Percentiles rank a stretch among this genome's conserved stretches.
Evolutionary conservation across 208 protist genomes (phyloP).

Genomic region (Wallacemonas sp.): DNA sequence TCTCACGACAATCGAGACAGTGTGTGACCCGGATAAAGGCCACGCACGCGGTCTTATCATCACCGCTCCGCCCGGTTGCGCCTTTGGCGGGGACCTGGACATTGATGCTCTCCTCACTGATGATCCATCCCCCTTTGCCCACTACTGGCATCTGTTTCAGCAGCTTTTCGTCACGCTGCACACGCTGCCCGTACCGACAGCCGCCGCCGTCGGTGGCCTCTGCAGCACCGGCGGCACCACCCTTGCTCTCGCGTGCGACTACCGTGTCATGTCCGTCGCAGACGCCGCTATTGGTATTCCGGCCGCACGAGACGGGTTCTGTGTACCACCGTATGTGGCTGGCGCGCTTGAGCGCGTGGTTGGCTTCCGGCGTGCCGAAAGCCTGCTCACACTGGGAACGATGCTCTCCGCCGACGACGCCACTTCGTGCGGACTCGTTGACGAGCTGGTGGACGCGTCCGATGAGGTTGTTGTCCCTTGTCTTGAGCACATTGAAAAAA

Average conservation of each 20-base stretch:
- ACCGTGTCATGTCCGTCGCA: constrained; percentile 68
- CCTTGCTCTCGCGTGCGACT: constrained; percentile 67
- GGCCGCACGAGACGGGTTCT: constrained; percentile 51
- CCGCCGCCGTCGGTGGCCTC: constrained; percentile 72
- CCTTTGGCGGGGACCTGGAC: constrained; percentile 71
- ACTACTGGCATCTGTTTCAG: constrained; percentile 74
- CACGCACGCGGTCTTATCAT: constrained; percentile 56
- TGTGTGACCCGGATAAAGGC: constrained; percentile 56
- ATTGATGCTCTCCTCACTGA: constrained; percentile 33
- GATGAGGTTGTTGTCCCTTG: constrained; percentile 61
- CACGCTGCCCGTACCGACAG: constrained; percentile 58
- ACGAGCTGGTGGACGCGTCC: constrained; percentile 52
- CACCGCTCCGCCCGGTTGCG: constrained; percentile 40
- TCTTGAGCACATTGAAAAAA: constrained; percentile 54
- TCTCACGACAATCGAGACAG: constrained; percentile 33
- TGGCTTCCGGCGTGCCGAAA: constrained; percentile 57
- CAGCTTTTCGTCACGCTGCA: constrained; percentile 70
- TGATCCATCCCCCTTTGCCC: constrained; percentile 37
- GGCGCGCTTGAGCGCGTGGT: constrained; percentile 57
- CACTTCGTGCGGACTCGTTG: constrained; percentile 51
- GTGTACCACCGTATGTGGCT: constrained; percentile 66
- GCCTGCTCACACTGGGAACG: constrained; percentile 40
- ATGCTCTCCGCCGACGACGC: constrained; percentile 56
- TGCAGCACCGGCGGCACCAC: constrained; percentile 64
- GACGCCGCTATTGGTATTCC: constrained; percentile 67